These are phyloP conservation scores for Lyophyllum atratum DNA, from an alignment of 768 basidiomycete species.

Conservation along the genomic window DNA sequence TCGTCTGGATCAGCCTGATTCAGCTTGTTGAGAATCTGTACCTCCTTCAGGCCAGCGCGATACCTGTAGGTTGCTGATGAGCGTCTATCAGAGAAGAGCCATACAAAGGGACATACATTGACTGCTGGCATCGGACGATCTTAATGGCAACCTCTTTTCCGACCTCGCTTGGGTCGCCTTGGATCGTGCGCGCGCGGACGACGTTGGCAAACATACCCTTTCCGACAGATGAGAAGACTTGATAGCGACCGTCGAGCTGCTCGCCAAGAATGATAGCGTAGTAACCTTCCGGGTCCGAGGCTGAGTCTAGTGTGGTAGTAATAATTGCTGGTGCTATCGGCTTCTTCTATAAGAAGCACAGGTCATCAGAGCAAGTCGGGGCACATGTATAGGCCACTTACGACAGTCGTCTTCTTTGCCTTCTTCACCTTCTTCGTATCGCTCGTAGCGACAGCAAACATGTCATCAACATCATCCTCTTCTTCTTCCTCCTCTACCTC, in stretches of 20 bases:
- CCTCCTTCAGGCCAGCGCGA: conserved; percentile 92
- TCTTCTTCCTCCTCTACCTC: conserved; percentile 71
- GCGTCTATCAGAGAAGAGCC: conserved; percentile 7
- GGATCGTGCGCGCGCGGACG: conserved; percentile 82
- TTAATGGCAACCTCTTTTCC: conserved; percentile 93
- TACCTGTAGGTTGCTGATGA: conserved; percentile 59
- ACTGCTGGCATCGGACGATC: conserved; percentile 93
- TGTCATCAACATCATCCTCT: conserved; percentile 85
- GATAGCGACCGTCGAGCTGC: conserved; percentile 88
- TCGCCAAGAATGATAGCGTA: conserved; percentile 95
- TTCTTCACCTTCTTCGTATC: conserved; percentile 57
- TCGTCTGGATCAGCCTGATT: conserved; percentile 92
- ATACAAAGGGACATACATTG: conserved; percentile 59
- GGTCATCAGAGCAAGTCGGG: neutral
- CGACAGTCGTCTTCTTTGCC: conserved; percentile 58
- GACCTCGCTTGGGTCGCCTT: conserved; percentile 55
- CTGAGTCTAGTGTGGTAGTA: conserved; percentile 82
- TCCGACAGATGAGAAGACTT: conserved; percentile 93
- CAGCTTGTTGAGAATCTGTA: conserved; percentile 83
- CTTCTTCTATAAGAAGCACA: conserved; percentile 35
- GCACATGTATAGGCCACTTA: conserved; percentile 30
- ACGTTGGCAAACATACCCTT: conserved; percentile 99
- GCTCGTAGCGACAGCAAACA: conserved; percentile 74
- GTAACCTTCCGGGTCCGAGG: conserved; percentile 93
- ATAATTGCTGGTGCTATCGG: conserved; percentile 62